Evolutionary conservation across 306 rosid genomes (phyloP).

Genomic region (Citrullus mucosospermus): DNA sequence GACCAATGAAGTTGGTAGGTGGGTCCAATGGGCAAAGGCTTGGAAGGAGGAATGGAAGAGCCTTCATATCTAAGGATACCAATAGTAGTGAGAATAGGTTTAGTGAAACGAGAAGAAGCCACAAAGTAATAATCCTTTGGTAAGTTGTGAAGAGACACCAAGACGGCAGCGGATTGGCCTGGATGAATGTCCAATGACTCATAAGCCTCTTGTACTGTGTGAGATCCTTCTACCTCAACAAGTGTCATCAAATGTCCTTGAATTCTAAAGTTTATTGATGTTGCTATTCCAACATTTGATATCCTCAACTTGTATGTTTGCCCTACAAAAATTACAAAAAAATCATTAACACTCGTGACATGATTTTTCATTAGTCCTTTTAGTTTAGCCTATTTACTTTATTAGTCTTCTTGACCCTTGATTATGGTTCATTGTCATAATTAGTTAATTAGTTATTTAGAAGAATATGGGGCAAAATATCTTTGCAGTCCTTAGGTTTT

Average conservation of each 20-base stretch:
- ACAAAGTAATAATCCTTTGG: slow-evolving; percentile 37
- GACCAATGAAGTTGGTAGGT: slow-evolving; percentile 50
- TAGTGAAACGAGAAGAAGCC: slow-evolving; percentile 51
- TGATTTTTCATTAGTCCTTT: no score
- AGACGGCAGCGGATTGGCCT: slow-evolving; percentile 57
- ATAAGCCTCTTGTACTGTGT: slow-evolving; percentile 53
- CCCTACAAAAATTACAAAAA: no score
- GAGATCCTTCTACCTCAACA: slow-evolving; percentile 84
- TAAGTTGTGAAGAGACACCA: slow-evolving; percentile 22
- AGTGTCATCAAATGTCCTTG: slow-evolving; percentile 48
- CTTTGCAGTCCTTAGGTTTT: no score
- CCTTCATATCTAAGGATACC: slow-evolving; percentile 59
- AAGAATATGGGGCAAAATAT: no score
- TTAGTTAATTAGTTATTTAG: no score
- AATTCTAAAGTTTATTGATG: slow-evolving; percentile 58
- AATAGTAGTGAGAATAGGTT: slow-evolving; percentile 22
- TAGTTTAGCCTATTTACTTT: no score
- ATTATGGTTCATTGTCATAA: no score
- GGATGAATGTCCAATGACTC: slow-evolving; percentile 55
- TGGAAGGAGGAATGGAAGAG: slow-evolving; percentile 24
- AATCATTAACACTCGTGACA: no score
- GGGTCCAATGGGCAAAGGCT: slow-evolving; percentile 48
- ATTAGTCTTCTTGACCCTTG: no score
- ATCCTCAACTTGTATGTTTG: slow-evolving; percentile 58
- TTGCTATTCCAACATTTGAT: slow-evolving; percentile 56